Conservation (phyloP, 495 filamentous ascomycete genomes). For the Xylaria longipes region DNA sequence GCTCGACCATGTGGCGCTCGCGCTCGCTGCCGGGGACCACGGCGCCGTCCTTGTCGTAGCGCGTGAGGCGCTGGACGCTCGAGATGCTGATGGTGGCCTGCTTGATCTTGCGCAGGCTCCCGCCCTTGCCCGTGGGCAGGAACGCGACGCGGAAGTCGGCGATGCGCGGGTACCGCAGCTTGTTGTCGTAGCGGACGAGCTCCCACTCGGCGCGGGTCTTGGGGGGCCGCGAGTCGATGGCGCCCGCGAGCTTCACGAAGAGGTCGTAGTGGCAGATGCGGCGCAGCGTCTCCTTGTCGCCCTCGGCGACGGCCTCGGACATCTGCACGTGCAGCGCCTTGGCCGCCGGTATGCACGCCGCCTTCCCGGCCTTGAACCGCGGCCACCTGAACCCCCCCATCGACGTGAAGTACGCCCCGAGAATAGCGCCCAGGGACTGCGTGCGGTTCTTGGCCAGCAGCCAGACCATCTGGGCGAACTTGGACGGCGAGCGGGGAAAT, state of each 20-base stretch:
- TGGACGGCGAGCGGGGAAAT: constrained; percentile 31
- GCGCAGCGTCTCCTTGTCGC: constrained; percentile 63
- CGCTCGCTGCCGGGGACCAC: constrained; percentile 56
- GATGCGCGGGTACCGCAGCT: constrained; percentile 57
- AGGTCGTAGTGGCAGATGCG: constrained; percentile 68
- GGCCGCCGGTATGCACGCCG: constrained; percentile 55
- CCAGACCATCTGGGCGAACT: constrained; percentile 36
- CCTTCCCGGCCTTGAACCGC: constrained; percentile 47
- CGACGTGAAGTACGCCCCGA: constrained; percentile 35
- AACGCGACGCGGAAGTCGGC: constrained; percentile 63
- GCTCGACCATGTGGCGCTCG: constrained; percentile 72
- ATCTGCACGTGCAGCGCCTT: constrained; percentile 69
- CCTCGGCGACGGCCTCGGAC: constrained; percentile 73
- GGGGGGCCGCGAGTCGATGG: constrained; percentile 62
- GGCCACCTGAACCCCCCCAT: constrained; percentile 41
- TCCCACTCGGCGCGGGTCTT: constrained; percentile 65
- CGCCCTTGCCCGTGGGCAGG: constrained; percentile 46
- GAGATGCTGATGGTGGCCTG: constrained; percentile 78
- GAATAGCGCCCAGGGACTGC: constrained; percentile 7
- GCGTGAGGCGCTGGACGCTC: constrained; percentile 67
- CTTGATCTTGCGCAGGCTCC: constrained; percentile 52
- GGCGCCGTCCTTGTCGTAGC: constrained; percentile 43
- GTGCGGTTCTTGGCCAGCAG: constrained; percentile 25
- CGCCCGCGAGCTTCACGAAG: constrained; percentile 56
- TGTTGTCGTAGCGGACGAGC: constrained; percentile 65